phyloP scores from a whole-genome alignment of 2,329 filamentous ascomycete genomes.

The Ceratocystis lukuohia region DNA sequence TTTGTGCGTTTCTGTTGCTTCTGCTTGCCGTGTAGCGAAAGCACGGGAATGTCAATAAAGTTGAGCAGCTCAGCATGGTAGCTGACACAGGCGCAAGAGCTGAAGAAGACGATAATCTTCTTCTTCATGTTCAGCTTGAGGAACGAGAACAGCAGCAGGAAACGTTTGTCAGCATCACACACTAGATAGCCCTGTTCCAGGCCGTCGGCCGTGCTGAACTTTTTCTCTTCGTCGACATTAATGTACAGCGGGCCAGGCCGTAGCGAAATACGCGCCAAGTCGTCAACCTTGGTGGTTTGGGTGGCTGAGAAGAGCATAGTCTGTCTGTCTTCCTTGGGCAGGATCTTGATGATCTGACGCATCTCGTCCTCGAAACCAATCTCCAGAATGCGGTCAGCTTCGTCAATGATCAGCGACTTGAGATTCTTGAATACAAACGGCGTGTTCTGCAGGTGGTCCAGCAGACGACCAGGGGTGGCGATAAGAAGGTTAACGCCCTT shows the following conservation, averaged over 20 bases:
- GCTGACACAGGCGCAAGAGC: conserved; percentile 82
- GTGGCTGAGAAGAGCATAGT: conserved; percentile 99
- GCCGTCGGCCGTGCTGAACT: conserved; percentile 83
- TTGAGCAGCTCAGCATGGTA: conserved; percentile 93
- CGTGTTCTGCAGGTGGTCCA: conserved; percentile 91
- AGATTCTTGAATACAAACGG: conserved; percentile 87
- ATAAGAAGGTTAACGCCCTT: conserved; percentile 94
- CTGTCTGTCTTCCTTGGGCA: conserved; percentile 75
- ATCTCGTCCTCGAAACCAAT: conserved; percentile 99
- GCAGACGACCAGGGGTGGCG: conserved; percentile 78
- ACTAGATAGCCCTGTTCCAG: conserved; percentile 93
- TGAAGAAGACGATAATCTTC: conserved; percentile 96
- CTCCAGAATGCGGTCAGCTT: conserved; percentile 91
- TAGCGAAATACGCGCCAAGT: conserved; percentile 85
- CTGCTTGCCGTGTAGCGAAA: conserved; percentile 84
- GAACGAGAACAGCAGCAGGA: conserved; percentile 87
- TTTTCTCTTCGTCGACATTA: conserved; percentile 83
- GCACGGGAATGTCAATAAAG: conserved; percentile 86
- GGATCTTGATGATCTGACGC: conserved; percentile 87
- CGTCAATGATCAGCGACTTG: conserved; percentile 84
- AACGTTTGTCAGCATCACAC: conserved; percentile 86
- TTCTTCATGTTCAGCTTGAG: conserved; percentile 78
- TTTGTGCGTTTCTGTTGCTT: conserved; percentile 99
- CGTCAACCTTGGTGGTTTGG: conserved; percentile 96
- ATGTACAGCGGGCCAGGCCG: conserved; percentile 86